These are phyloP conservation scores for Lepidium didymum DNA, from an alignment of 345 rosid species.

Conservation along the genomic window DNA sequence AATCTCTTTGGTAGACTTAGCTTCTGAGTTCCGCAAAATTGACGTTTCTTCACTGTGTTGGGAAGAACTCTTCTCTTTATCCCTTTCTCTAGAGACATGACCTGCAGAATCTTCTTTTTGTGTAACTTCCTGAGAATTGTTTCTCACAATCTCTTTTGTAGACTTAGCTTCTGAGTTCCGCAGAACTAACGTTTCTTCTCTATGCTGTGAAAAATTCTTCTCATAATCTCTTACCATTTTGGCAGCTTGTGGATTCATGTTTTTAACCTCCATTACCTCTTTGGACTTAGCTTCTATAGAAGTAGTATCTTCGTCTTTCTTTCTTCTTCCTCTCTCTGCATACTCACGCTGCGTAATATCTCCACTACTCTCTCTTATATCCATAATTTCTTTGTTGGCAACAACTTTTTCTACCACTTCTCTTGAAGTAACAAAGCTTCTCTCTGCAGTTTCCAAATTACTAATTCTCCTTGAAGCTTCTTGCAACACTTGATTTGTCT, in stretches of 20 bases:
- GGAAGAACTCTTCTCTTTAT: background rate
- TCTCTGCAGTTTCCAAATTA: conserved; percentile 19
- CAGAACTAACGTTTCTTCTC: background rate
- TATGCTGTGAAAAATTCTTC: background rate
- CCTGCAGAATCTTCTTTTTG: background rate
- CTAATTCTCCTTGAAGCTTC: conserved; percentile 27
- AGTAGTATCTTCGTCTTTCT: background rate
- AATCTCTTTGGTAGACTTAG: background rate
- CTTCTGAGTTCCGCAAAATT: background rate
- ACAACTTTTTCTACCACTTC: conserved; percentile 2
- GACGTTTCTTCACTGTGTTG: background rate
- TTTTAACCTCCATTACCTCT: background rate
- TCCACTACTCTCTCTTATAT: background rate
- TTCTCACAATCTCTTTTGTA: background rate
- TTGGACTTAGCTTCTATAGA: background rate
- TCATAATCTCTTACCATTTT: background rate
- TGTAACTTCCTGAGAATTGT: background rate
- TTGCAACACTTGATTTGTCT: conserved; percentile 7
- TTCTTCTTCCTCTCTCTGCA: background rate
- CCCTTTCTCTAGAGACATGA: background rate
- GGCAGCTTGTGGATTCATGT: background rate
- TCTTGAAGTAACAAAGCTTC: conserved; percentile 9
- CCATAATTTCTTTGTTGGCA: background rate
- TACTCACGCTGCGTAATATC: background rate
- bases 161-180: background rate